Percentiles rank a stretch among this genome's conserved stretches.
Evolutionary conservation across 2,329 filamentous ascomycete species (phyloP).

Genomic region (Paracamarosporium sp.): DNA sequence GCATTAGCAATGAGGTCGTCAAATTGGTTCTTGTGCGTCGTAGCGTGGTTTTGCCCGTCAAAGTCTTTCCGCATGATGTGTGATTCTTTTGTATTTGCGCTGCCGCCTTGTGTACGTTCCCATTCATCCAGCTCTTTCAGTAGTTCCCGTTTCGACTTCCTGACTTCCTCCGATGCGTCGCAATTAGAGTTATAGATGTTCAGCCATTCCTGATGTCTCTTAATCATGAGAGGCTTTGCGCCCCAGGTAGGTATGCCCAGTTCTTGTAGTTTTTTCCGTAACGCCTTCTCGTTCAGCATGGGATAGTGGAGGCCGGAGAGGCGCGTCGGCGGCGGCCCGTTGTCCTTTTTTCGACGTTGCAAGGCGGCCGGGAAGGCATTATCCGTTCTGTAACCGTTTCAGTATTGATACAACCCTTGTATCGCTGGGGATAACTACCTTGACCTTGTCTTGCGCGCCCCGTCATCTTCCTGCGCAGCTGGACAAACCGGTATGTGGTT

Average conservation of each 20-base stretch:
- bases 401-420: neutral
- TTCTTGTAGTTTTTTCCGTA: conserved; percentile 83
- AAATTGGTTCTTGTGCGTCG: conserved; percentile 76
- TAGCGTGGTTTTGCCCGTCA: conserved; percentile 77
- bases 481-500: conserved; percentile 78
- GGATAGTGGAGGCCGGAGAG: conserved; percentile 85
- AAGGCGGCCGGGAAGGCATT: conserved; percentile 27
- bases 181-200: conserved; percentile 98
- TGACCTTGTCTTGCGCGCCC: conserved; percentile 37
- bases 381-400: conserved; percentile 23
- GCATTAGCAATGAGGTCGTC: conserved; percentile 80
- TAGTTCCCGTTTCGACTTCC: conserved; percentile 71
- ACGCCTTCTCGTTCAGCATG: conserved; percentile 77
- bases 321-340: conserved; percentile 47
- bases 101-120: conserved; percentile 81
- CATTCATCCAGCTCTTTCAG: conserved; percentile 81
- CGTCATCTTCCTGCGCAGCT: conserved; percentile 35
- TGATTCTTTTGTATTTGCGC: conserved; percentile 47
- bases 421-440: conserved; percentile 25
- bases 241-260: conserved; percentile 79
- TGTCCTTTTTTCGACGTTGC: conserved; percentile 39
- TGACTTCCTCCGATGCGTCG: conserved; percentile 72
- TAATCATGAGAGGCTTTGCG: conserved; percentile 72
- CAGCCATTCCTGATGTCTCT: conserved; percentile 89
- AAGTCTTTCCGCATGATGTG: conserved; percentile 86